These are phyloP conservation scores for Helianthus tuberosus DNA, from an alignment of 129 eudicot species.

Conservation along the genomic window DNA sequence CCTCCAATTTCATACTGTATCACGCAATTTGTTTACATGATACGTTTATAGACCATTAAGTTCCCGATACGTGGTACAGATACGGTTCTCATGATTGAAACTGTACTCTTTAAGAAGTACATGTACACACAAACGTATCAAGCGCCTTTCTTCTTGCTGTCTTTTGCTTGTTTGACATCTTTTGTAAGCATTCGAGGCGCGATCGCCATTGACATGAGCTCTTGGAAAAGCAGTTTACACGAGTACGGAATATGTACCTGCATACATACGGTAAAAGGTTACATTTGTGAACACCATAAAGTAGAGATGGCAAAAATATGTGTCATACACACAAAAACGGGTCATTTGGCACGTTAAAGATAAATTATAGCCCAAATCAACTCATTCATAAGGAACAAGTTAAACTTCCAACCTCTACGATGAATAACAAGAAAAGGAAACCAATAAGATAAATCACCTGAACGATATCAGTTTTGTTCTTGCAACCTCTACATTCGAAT, in stretches of 20 bases:
- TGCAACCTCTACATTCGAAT: slow-evolving; percentile 92
- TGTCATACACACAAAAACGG: not conserved
- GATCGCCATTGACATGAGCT: slow-evolving; percentile 95
- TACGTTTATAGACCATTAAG: too few species aligned
- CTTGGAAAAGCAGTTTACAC: slow-evolving; percentile 93
- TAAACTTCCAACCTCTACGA: not conserved
- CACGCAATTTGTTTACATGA: too few species aligned
- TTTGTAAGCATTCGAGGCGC: slow-evolving; percentile 95
- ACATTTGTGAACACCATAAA: not conserved
- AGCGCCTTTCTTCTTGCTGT: slow-evolving; percentile 61
- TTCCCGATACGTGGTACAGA: too few species aligned
- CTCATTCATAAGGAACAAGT: not conserved
- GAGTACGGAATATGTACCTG: slow-evolving; percentile 93
- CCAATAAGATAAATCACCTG: slow-evolving; percentile 26
- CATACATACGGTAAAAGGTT: slow-evolving; percentile 4
- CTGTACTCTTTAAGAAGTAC: too few species aligned
- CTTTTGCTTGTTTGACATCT: slow-evolving; percentile 66
- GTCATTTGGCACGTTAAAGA: not conserved
- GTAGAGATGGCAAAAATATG: not conserved
- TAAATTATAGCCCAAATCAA: not conserved
- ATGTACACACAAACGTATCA: not conserved
- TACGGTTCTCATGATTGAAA: too few species aligned
- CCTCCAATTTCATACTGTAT: too few species aligned
- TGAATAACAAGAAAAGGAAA: not conserved
- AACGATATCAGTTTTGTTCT: slow-evolving; percentile 87